Evolutionary conservation across 129 eudicot genomes (phyloP).

Genomic region (Smallanthus sonchifolius): DNA sequence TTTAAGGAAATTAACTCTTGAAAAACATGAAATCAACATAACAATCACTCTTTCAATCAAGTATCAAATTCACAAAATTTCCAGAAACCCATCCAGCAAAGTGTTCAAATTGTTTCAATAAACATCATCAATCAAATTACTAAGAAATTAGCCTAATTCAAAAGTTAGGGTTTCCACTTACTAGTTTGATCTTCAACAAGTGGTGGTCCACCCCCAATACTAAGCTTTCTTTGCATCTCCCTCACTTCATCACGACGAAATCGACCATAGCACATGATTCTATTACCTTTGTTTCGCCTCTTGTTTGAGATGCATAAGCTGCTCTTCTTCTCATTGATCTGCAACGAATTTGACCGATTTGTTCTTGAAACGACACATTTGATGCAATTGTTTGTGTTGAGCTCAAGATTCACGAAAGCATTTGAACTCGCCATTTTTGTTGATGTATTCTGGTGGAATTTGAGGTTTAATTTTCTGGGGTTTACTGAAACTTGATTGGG

Average conservation of each 20-base stretch:
- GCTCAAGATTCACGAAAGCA: constrained; percentile 43
- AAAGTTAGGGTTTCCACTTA: constrained; percentile 23
- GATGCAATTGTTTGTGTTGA: constrained; percentile 42
- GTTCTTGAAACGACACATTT: constrained; percentile 36
- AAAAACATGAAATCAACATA: background rate
- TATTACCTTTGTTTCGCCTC: constrained; percentile 30
- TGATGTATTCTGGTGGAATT: background rate
- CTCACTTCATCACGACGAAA: constrained; percentile 59
- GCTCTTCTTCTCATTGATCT: constrained; percentile 30
- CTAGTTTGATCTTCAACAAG: constrained; percentile 46
- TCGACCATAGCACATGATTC: constrained; percentile 58
- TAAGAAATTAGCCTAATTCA: background rate
- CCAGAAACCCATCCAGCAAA: background rate
- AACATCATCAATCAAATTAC: constrained; percentile 12
- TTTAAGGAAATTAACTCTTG: background rate
- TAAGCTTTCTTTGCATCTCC: constrained; percentile 40
- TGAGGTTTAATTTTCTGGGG: constrained; percentile 12
- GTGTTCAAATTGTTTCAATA: background rate
- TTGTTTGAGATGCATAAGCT: constrained; percentile 25
- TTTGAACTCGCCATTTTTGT: constrained; percentile 37
- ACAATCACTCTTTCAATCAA: background rate
- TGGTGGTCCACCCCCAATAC: constrained; percentile 36
- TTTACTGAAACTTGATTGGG: constrained; percentile 3
- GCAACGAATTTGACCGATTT: constrained; percentile 24
- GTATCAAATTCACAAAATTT: background rate